Evolutionary conservation across 1,284 basidiomycete genomes (phyloP), one percentile per base, ranked within the genome.

Genomic region (Pisolithus thermaeus): DNA sequence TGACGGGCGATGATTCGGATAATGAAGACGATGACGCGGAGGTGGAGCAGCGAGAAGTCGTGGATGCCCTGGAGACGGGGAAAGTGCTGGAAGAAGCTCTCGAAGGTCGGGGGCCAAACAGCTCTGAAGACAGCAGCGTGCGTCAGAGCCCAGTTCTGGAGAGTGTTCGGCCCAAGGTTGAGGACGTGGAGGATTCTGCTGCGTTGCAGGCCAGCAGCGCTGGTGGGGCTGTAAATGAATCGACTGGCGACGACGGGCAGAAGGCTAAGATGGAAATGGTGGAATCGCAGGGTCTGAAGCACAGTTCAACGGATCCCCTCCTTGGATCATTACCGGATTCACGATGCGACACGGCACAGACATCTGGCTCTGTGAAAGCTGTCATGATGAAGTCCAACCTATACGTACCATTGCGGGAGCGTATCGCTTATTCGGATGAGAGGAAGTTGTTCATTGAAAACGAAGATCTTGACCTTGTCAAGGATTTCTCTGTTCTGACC

Each of bases 21-120:
- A 75, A 70, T 42, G 70, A 78, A 16, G 84, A 87, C 9, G 83
- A 83, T 42, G 82, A 84, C 7, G 80, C 68, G n/a, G 76, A 82
- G 43, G 70, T 70, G 54, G 78, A 79, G 39, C 70, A 71, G 46
- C 73, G 71, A 53, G 75, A 76, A 47, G 72, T 82, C 9, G 65
- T 79, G n/a, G 81, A 89, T 64, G 71, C 70, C 7, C 71, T 87
- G 14, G 80, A 81, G 51, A 73, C 80, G 5, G 61, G 73, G 8
- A 61, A 67, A 14, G 60, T 71, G 5, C 64, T 86, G 22, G 71
- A 79, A 51, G 81, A 83, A 23, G 77, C 76, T 7, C 65, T 84
- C 20, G 75, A 77, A 7, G 65, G 64, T 22, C 66, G 66, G 28
- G 56, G 20, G 49, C 56, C 16, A 54, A 57, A 53, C 41, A 56